Evolutionary conservation across 2,329 filamentous ascomycete genomes (phyloP), one percentile per base, ranked within the genome.

Genomic region (Dactylellina cionopaga): DNA sequence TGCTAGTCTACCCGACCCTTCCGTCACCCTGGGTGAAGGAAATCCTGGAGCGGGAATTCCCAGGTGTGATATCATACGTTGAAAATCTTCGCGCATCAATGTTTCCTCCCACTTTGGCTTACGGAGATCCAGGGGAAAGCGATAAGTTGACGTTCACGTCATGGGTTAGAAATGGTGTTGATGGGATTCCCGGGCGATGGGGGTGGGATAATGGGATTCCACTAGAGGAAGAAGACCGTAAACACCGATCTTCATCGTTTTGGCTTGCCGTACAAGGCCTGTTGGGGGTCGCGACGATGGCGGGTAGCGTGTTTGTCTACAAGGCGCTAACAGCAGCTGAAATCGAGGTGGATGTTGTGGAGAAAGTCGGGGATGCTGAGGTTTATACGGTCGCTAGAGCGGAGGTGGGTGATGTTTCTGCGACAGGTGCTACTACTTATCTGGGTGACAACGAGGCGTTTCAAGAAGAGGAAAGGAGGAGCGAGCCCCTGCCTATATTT

Each of bases 1-100:
- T 97, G 52, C 90, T 95, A 83, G 82, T 90, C 0, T 83, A 85
- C 22, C 85, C 88, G 0, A 80, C 85, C 6, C 78, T 90, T 19
- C 86, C 88, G 13, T 85, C 88, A 60, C 80, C 85, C 15, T 91
- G 88, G 88, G 80, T 90, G 3, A 81, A 82, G 66, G 84, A 87
- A 54, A 83, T 84, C 0, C 83, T 91, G 77, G 79, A 81, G 60
- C 80, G 79, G 19, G 85, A 86, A 66, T 84, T 83, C 44, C 79
- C 82, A 1, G 78, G 76, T 5, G 74, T 87, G 25, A 80, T 81
- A 25, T 76, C 74, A 5, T 87, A 84, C 78, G 81, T 82, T 2
- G 79, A 82, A 49, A 80, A 80, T 25, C 76, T 83, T 5, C 52
- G 17, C 27, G 9, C 24, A 3, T 7, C 2, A 6, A 27, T 27